phyloP scores from a whole-genome alignment of 805 yeast species.

The Tanozyma kutaoensis region DNA sequence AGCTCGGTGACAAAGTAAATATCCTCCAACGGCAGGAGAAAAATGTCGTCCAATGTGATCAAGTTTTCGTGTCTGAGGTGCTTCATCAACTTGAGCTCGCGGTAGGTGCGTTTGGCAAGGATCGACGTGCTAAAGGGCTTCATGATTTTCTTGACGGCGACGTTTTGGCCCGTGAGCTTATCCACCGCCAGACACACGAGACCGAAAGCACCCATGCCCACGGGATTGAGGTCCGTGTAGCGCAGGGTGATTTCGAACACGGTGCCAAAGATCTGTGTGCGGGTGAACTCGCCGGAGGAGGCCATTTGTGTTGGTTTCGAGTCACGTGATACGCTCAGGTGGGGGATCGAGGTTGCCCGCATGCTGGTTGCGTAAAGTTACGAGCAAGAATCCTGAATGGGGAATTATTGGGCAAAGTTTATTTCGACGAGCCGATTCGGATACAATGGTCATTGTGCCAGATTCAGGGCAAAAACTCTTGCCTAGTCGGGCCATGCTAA shows the following conservation, averaged over 20 bases:
- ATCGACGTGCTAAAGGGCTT: conserved; percentile 94
- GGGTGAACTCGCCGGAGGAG: too few relatives aligned
- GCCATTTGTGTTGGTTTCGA: too few relatives aligned
- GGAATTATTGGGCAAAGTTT: too few relatives aligned
- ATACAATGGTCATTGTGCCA: too few relatives aligned
- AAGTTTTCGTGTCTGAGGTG: conserved; percentile 91
- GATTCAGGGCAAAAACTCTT: too few relatives aligned
- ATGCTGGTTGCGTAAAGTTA: too few relatives aligned
- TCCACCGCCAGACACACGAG: conserved; percentile 94
- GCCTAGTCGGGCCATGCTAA: too few relatives aligned
- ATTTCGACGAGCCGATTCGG: too few relatives aligned
- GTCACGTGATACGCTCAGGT: too few relatives aligned
- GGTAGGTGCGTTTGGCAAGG: conserved; percentile 88
- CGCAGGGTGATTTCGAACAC: conserved; percentile 86
- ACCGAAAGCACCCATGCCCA: conserved; percentile 99
- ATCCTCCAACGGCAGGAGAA: conserved; percentile 88
- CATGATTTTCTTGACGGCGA: conserved; percentile 96
- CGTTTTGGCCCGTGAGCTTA: conserved; percentile 79
- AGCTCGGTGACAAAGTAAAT: conserved; percentile 92
- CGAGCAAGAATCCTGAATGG: too few relatives aligned
- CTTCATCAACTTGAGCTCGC: conserved; percentile 87
- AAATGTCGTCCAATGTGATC: conserved; percentile 81
- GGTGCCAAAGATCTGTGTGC: conserved; percentile 92
- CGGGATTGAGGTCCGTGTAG: conserved; percentile 88
- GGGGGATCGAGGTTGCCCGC: too few relatives aligned